These are phyloP conservation scores for Primulina huaijiensis DNA, from an alignment of 257 asterid genomes.

Conservation along the genomic window DNA sequence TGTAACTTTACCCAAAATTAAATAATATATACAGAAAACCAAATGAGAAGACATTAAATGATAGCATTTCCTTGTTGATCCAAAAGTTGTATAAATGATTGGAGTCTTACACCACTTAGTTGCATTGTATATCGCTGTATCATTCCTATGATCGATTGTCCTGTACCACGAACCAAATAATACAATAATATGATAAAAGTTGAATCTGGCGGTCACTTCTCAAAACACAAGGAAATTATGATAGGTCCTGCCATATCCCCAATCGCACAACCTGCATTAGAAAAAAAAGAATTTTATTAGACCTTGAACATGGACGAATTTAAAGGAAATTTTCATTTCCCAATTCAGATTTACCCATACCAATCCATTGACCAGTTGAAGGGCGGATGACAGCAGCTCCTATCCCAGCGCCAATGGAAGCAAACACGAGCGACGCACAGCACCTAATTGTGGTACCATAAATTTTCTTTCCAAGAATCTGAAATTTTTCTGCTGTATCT, in stretches of 20 bases:
- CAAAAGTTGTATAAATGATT: no score
- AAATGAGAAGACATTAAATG: no score
- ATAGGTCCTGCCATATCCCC: conserved; percentile 88
- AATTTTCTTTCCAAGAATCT: conserved; percentile 55
- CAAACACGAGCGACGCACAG: conserved; percentile 65
- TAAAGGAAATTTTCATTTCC: neutral
- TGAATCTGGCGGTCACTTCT: neutral
- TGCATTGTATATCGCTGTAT: no score
- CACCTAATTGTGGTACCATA: conserved; percentile 53
- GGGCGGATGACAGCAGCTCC: conserved; percentile 68
- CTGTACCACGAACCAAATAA: no score
- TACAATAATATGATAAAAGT: no score
- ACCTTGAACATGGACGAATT: neutral
- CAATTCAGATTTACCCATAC: conserved; percentile 32
- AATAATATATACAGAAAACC: no score
- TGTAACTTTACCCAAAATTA: no score
- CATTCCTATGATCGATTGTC: no score
- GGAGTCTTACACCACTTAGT: no score
- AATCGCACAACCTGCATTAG: conserved; percentile 61
- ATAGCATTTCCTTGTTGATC: no score
- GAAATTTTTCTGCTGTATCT: conserved; percentile 35
- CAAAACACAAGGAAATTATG: conserved; percentile 48
- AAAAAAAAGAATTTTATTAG: neutral
- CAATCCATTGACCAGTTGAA: conserved; percentile 90
- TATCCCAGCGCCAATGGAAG: conserved; percentile 87